Conservation (phyloP, 2,329 filamentous ascomycete genomes). For the Aspergillus aculeatus region DNA sequence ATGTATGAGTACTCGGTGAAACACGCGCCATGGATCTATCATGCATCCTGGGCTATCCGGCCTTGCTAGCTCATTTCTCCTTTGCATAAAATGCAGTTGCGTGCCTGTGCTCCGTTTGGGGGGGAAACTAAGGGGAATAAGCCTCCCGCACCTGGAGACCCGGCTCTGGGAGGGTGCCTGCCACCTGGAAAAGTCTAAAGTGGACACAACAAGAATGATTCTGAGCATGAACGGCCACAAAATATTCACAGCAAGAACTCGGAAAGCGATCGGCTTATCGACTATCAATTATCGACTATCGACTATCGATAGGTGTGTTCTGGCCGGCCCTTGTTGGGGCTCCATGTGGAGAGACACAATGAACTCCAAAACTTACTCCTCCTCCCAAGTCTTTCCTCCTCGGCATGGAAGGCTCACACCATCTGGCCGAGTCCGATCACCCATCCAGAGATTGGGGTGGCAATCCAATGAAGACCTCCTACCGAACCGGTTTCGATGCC, state of each 20-base stretch:
- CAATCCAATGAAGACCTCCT: conserved; percentile 10
- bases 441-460: conserved; percentile 13
- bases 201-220: not conserved
- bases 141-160: not conserved
- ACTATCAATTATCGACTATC: conserved; percentile 2
- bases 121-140: not conserved
- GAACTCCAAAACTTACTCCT: conserved; percentile 4
- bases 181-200: not conserved
- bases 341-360: conserved; percentile 1
- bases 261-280: not conserved
- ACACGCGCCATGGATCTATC: not conserved
- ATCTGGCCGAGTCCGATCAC: not conserved
- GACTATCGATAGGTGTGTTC: conserved; percentile 5
- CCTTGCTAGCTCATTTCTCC: not conserved
- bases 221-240: too few relatives aligned
- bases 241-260: not conserved
- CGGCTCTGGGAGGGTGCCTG: not conserved
- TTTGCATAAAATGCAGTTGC: not conserved
- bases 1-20: not conserved
- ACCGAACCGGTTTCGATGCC: conserved; percentile 4
- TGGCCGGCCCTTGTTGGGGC: not conserved
- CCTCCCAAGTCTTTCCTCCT: not conserved
- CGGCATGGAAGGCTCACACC: not conserved
- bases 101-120: not conserved
- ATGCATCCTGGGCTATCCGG: not conserved